Conservation (phyloP, 495 filamentous ascomycete genomes). For the Aspergillus olivimuriae region DNA sequence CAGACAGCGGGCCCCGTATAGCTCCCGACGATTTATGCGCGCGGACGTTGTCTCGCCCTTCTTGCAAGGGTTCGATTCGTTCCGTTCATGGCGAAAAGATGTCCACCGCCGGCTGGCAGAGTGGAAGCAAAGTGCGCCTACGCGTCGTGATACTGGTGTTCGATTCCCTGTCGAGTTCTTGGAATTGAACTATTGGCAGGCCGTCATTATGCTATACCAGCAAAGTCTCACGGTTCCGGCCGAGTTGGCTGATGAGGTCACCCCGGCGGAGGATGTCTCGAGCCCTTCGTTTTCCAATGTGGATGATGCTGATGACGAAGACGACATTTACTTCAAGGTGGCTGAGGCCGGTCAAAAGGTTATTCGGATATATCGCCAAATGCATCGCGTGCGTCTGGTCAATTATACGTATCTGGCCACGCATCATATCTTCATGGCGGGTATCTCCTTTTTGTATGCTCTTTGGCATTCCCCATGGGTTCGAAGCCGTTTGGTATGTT, state of each 20-base stretch:
- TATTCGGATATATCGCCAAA: conserved; percentile 79
- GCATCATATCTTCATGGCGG: conserved; percentile 96
- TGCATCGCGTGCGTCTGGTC: conserved; percentile 81
- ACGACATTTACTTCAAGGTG: conserved; percentile 85
- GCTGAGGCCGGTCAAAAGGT: conserved; percentile 93
- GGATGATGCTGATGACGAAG: conserved; percentile 72
- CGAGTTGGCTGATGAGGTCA: conserved; percentile 71
- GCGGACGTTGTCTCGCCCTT: conserved; percentile 78
- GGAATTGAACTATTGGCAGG: conserved; percentile 95
- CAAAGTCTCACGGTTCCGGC: conserved; percentile 86
- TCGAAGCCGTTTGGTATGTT: conserved; percentile 69
- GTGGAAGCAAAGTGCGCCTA: conserved; percentile 81
- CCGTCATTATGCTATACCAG: conserved; percentile 93
- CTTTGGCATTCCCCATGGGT: conserved; percentile 95
- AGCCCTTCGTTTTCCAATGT: conserved; percentile 52
- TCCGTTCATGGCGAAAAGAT: conserved; percentile 82
- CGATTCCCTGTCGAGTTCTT: conserved; percentile 80
- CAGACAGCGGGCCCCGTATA: conserved; percentile 46
- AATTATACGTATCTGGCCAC: conserved; percentile 97
- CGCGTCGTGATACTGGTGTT: conserved; percentile 72
- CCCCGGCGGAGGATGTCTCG: conserved; percentile 59
- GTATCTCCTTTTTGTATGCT: conserved; percentile 92
- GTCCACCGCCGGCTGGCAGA: conserved; percentile 77
- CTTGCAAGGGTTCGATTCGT: conserved; percentile 73
- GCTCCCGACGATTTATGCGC: conserved; percentile 65